These are phyloP conservation scores for Acanthamoeba royreba DNA, from an alignment of 208 protist genomes.

Conservation along the genomic window DNA sequence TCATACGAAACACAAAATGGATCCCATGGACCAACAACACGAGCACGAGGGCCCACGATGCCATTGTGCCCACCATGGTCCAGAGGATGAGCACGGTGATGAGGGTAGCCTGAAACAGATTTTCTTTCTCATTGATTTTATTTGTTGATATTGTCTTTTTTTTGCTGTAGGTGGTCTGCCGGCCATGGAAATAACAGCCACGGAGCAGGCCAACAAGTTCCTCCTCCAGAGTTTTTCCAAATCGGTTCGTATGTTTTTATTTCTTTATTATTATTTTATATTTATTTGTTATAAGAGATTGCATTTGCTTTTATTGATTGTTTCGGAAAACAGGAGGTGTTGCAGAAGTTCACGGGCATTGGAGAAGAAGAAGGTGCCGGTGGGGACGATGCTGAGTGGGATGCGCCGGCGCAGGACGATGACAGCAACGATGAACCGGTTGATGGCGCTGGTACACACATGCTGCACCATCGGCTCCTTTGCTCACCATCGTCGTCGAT, in stretches of 20 bases:
- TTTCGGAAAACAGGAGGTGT: neutral
- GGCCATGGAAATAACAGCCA: neutral
- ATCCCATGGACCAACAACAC: neutral
- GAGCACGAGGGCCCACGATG: neutral
- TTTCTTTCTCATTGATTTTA: too few species aligned
- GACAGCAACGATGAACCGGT: neutral
- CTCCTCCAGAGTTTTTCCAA: neutral
- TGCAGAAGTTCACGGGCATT: neutral
- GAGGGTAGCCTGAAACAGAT: neutral
- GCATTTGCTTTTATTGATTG: neutral
- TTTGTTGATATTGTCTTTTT: neutral
- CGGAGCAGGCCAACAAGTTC: neutral
- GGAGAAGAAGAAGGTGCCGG: neutral
- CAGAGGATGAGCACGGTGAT: neutral
- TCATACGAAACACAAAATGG: neutral
- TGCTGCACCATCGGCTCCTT: neutral
- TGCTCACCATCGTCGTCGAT: neutral
- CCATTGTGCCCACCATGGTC: neutral
- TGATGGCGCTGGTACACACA: neutral
- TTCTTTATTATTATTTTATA: neutral
- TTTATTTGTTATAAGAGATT: neutral
- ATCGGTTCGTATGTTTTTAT: neutral
- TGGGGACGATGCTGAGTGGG: neutral
- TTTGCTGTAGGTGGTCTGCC: neutral
- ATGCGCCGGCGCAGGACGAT: neutral